phyloP scores from a whole-genome alignment of 192 early-diverging fungal species.

The Mortierella alpina region DNA sequence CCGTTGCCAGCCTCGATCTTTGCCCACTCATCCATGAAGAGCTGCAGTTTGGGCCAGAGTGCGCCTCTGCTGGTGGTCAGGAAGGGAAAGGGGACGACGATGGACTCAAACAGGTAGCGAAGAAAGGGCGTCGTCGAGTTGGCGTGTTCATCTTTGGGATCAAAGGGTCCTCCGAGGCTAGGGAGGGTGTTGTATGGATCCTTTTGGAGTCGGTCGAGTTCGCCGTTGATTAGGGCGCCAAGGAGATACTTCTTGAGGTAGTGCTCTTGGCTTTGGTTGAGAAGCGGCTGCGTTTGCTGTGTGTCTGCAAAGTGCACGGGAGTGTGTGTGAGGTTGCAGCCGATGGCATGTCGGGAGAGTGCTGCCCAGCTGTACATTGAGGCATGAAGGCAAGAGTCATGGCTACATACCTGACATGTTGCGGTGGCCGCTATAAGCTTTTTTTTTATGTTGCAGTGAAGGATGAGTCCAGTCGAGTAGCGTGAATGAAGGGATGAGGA shows the following conservation, averaged over 20 bases:
- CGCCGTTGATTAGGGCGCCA: slow-evolving; percentile 57
- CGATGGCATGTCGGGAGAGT: no score
- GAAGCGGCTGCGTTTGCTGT: no score
- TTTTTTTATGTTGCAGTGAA: no score
- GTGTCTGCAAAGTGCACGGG: no score
- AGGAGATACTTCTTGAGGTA: slow-evolving; percentile 68
- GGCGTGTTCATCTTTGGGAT: slow-evolving; percentile 29
- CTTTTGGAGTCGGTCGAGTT: slow-evolving; percentile 47
- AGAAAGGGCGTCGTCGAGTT: slow-evolving; percentile 57
- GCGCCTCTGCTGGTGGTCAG: slow-evolving; percentile 47
- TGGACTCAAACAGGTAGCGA: slow-evolving; percentile 54
- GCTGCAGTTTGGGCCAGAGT: slow-evolving; percentile 62
- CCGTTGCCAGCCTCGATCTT: slow-evolving; percentile 54
- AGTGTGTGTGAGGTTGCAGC: no score
- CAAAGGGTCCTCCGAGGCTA: slow-evolving; percentile 43
- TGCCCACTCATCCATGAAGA: slow-evolving; percentile 60
- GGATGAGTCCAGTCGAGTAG: no score
- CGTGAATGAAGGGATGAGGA: no score
- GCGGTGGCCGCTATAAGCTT: no score
- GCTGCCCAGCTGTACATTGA: no score
- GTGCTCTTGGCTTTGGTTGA: slow-evolving; percentile 54
- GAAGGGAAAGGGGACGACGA: slow-evolving; percentile 63
- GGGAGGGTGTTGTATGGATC: slow-evolving; percentile 25
- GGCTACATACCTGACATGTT: no score
- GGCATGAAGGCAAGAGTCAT: no score